Conservation (phyloP, 2,329 filamentous ascomycete species). For the Ophiostoma australiae region DNA sequence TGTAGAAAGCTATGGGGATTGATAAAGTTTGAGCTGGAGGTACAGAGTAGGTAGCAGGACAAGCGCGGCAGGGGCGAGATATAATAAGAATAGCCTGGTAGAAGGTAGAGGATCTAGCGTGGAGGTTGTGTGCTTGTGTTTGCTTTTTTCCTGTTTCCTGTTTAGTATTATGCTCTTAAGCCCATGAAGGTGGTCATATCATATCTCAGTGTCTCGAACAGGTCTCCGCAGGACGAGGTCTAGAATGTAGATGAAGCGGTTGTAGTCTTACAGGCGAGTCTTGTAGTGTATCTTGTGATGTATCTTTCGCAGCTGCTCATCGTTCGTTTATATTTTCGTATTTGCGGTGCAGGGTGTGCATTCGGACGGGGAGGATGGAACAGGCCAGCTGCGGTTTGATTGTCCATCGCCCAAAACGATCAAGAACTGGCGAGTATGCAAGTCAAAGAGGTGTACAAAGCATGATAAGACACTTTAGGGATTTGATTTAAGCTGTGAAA, state of each 20-base stretch:
- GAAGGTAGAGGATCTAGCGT: neutral
- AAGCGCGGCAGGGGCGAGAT: neutral
- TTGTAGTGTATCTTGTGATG: neutral
- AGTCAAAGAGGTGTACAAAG: neutral
- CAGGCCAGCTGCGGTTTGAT: neutral
- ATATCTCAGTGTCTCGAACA: slow-evolving; percentile 6
- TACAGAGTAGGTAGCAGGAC: neutral
- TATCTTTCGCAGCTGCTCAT: neutral
- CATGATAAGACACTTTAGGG: neutral
- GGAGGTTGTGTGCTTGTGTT: slow-evolving; percentile 7
- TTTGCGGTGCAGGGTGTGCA: too few species aligned
- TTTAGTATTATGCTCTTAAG: slow-evolving; percentile 10
- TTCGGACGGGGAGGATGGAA: neutral
- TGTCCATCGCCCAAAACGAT: neutral
- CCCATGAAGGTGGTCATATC: slow-evolving; percentile 6
- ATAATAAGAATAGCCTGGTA: neutral
- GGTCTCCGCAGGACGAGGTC: slow-evolving; percentile 5
- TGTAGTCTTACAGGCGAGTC: neutral
- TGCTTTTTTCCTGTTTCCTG: slow-evolving; percentile 6
- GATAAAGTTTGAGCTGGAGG: neutral
- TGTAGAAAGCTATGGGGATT: neutral
- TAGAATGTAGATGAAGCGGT: neutral
- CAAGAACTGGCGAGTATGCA: neutral
- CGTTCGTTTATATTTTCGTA: neutral
- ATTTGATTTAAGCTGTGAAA: neutral